A percentile compares a stretch with the other conserved stretches of the same genome.
phyloP scores from a whole-genome alignment of 345 rosid species.

The Conringia planisiliqua region DNA sequence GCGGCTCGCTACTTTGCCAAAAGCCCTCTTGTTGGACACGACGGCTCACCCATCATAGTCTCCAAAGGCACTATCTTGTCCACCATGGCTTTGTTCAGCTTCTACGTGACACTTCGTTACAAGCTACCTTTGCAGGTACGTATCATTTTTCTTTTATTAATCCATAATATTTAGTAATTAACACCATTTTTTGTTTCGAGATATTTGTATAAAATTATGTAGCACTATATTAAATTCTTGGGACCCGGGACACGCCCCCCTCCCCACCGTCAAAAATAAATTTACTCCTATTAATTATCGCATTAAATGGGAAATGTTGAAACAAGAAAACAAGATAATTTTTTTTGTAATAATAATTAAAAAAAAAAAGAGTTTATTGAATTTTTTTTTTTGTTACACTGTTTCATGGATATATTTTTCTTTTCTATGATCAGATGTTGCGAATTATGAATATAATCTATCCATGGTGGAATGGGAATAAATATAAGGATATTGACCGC shows the following conservation, averaged over 20 bases:
- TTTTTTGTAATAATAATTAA: not conserved
- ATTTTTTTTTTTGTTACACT: slow-evolving; percentile 40
- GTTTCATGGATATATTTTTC: slow-evolving; percentile 15
- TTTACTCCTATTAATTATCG: not conserved
- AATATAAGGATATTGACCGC: slow-evolving; percentile 19
- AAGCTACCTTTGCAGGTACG: slow-evolving; percentile 51
- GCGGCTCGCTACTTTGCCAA: slow-evolving; percentile 49
- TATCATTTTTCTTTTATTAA: not conserved
- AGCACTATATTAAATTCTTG: no score
- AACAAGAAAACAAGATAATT: no score
- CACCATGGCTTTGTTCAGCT: slow-evolving; percentile 65
- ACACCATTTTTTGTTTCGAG: no score
- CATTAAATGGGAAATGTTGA: not conserved
- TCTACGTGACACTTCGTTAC: slow-evolving; percentile 69
- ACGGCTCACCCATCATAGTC: slow-evolving; percentile 62
- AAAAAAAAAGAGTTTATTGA: not conserved
- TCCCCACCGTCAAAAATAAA: no score
- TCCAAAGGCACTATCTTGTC: slow-evolving; percentile 45
- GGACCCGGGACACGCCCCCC: no score
- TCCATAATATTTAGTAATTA: no score
- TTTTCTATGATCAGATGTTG: slow-evolving; percentile 12
- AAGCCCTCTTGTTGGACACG: slow-evolving; percentile 66
- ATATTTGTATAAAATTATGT: no score
- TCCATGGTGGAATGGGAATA: slow-evolving; percentile 25
- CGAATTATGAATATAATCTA: not conserved